A percentile compares a stretch with the other conserved stretches of the same genome.
Conservation (phyloP, 148 eudicot genomes). For the Camellia sinensis region DNA sequence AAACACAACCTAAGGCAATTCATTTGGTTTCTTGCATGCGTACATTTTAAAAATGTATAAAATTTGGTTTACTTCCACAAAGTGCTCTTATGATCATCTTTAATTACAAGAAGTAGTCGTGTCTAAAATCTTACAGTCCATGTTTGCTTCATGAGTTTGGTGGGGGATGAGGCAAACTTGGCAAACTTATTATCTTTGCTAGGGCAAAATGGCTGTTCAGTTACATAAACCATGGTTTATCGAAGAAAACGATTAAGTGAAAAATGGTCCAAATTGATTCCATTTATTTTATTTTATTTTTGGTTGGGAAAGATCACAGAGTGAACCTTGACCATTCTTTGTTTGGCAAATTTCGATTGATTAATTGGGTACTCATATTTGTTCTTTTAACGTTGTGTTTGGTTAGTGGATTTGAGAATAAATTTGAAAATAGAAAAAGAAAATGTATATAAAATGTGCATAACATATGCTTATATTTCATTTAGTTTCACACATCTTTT, state of each 20-base stretch:
- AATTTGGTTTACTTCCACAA: neutral
- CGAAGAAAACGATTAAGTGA: neutral
- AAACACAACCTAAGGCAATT: too few species aligned
- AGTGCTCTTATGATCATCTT: neutral
- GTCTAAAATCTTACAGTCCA: neutral
- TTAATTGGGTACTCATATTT: too few species aligned
- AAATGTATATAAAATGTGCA: too few species aligned
- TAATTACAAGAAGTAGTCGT: neutral
- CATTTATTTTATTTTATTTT: neutral
- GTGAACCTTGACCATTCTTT: neutral
- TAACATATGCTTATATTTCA: too few species aligned
- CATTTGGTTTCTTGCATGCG: too few species aligned
- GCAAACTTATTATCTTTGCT: neutral
- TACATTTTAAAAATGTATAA: neutral
- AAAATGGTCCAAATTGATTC: neutral
- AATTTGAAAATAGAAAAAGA: too few species aligned
- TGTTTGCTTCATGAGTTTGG: neutral
- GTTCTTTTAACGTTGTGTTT: too few species aligned
- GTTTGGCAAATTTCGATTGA: too few species aligned
- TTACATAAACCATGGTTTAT: neutral
- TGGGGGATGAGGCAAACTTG: neutral
- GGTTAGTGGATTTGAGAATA: too few species aligned
- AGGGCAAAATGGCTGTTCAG: neutral
- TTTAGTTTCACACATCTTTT: too few species aligned
- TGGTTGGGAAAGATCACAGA: neutral